A percentile compares a stretch with the other conserved stretches of the same genome.
Evolutionary conservation across 2,329 filamentous ascomycete species (phyloP).

Genomic region (Epichloe bromicola): DNA sequence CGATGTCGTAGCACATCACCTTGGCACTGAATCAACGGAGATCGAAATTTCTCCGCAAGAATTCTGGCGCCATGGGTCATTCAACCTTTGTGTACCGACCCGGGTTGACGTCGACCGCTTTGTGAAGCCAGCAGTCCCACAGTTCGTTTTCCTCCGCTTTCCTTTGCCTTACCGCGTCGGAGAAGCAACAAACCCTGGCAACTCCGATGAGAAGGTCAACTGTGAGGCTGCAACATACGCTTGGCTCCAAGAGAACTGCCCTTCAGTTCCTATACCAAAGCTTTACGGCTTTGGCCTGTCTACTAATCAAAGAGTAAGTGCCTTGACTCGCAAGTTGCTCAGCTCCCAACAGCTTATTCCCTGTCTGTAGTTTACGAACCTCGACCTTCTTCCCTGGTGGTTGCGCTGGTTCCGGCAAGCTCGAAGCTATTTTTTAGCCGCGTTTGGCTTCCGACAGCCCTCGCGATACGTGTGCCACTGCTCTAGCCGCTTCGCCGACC

Average conservation of each 20-base stretch:
- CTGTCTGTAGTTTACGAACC: background rate
- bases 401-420: background rate
- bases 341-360: background rate
- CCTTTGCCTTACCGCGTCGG: constrained; percentile 19
- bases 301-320: constrained; percentile 8
- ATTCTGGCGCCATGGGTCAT: background rate
- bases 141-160: background rate
- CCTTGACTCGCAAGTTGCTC: background rate
- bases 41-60: background rate
- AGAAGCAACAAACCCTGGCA: constrained; percentile 22
- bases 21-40: background rate
- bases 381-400: background rate
- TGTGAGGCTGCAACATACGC: constrained; percentile 11
- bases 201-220: constrained; percentile 27
- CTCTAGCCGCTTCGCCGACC: constrained; percentile 5
- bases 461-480: constrained; percentile 6
- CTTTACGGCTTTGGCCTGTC: constrained; percentile 14
- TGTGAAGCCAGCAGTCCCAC: background rate
- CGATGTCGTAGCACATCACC: background rate
- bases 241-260: constrained; percentile 10
- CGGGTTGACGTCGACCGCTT: background rate
- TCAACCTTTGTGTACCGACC: background rate
- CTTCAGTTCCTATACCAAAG: constrained; percentile 12
- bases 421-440: background rate
- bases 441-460: constrained; percentile 7